phyloP scores from a whole-genome alignment of 495 filamentous ascomycete genomes.

The Penicillium malachiteum region DNA sequence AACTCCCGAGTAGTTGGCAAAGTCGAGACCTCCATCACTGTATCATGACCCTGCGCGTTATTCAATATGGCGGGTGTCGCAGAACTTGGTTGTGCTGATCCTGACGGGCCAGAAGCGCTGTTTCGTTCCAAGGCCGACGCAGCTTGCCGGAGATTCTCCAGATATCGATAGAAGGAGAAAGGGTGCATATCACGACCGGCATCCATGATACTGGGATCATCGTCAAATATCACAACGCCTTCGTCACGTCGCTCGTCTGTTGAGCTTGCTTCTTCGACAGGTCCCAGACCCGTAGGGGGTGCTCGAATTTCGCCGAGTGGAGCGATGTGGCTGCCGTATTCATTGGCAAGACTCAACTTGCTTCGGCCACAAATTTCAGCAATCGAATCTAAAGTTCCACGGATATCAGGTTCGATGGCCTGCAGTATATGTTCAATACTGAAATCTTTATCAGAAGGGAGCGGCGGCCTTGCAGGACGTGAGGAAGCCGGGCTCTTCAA shows the following conservation, averaged over 20 bases:
- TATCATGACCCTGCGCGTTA: not conserved
- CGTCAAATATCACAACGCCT: conserved; percentile 38
- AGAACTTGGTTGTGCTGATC: conserved; percentile 11
- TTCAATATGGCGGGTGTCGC: conserved; percentile 10
- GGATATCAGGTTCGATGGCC: conserved; percentile 59
- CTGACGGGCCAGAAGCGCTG: not conserved
- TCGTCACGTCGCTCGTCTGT: conserved; percentile 34
- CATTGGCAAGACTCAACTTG: conserved; percentile 60
- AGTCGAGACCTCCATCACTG: not conserved
- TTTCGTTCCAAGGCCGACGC: conserved; percentile 18
- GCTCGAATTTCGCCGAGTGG: conserved; percentile 57
- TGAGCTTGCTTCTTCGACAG: conserved; percentile 44
- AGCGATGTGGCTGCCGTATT: conserved; percentile 63
- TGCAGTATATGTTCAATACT: conserved; percentile 60
- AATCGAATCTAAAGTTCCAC: conserved; percentile 57
- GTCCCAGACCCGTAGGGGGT: conserved; percentile 32
- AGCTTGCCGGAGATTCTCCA: conserved; percentile 29
- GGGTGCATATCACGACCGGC: conserved; percentile 26
- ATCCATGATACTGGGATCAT: conserved; percentile 30
- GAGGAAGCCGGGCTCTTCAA: conserved; percentile 14
- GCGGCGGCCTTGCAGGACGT: conserved; percentile 24
- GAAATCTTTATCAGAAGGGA: conserved; percentile 54
- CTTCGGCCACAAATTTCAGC: conserved; percentile 64
- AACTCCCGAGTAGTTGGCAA: conserved; percentile 33
- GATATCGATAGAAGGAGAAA: conserved; percentile 35